Evolutionary conservation across 2,329 filamentous ascomycete genomes (phyloP), one percentile per base, ranked within the genome.

Genomic region (Orbilia quercus): DNA sequence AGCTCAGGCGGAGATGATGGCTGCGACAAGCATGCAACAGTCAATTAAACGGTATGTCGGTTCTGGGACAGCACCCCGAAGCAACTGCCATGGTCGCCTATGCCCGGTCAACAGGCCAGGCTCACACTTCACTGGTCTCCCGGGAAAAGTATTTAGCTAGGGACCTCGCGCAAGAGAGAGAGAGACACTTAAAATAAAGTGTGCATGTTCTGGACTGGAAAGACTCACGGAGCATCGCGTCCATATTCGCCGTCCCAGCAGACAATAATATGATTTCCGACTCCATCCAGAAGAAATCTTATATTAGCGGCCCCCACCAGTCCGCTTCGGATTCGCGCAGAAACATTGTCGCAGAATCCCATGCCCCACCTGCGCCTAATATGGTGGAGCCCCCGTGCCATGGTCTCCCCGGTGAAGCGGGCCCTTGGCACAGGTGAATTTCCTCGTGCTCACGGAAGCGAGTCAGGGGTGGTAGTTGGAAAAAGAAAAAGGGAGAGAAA

Each of bases 361-460:
- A 40, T 40, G 36, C 36, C 36, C 36, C 36, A 14, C 36, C 11
- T n/a, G n/a, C n/a, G n/a, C n/a, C n/a, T n/a, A n/a, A n/a, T n/a
- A n/a, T n/a, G n/a, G n/a, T n/a, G n/a, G n/a, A n/a, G n/a, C n/a
- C n/a, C n/a, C n/a, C n/a, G n/a, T 40, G 11, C 36, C 12, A 40
- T 7, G 14, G 9, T 12, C 36, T 20, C 42, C 42, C 18, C 40
- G 7, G 4, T 11, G 9, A 12, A 18, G 12, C 3, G 3, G 16
- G 16, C 23, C 4, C 45, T 50, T 50, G 16, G 25, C 16, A 20
- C 12, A 54, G 14, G 16, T 7, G 50, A 54, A 54, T 36, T 54
- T 54, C 50, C 28, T 54, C 25, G 25, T 7, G 11, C 22, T 11
- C 2, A 9, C 50, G 28, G 34, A 54, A 54, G 2, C 9, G 42